These are phyloP conservation scores for Metarhizium rileyi DNA, from an alignment of 2,329 filamentous ascomycete species.

Conservation along the genomic window DNA sequence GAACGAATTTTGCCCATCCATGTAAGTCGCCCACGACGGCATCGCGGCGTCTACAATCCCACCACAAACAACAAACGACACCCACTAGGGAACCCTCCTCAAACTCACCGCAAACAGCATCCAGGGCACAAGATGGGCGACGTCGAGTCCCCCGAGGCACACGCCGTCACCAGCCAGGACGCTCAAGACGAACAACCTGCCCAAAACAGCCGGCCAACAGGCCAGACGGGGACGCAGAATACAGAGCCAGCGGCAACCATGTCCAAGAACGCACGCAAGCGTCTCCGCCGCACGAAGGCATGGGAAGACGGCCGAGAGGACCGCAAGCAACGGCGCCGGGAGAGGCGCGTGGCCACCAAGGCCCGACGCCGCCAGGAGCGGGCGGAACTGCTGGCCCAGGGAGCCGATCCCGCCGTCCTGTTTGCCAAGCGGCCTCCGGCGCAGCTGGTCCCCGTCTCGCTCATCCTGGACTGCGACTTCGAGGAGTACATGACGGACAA, in stretches of 20 bases:
- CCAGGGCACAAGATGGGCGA: too few species aligned
- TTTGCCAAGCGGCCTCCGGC: conserved; percentile 25
- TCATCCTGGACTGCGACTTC: conserved; percentile 88
- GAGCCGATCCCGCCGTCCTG: conserved; percentile 28
- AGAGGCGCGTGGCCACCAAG: conserved; percentile 40
- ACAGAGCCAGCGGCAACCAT: conserved; percentile 25
- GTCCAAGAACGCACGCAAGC: conserved; percentile 84
- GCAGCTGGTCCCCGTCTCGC: conserved; percentile 60
- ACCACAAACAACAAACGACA: too few species aligned
- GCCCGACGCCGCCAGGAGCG: conserved; percentile 40
- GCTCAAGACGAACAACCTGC: neutral
- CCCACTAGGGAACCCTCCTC: too few species aligned
- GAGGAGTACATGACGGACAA: conserved; percentile 82
- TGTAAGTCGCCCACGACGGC: too few species aligned
- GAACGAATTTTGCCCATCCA: too few species aligned
- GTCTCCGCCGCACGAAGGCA: conserved; percentile 57
- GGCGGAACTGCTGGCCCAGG: conserved; percentile 38
- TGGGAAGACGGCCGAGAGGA: conserved; percentile 66
- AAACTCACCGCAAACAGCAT: too few species aligned
- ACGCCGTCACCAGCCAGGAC: neutral
- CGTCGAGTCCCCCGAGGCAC: neutral
- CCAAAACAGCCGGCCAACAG: neutral
- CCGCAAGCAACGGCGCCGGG: conserved; percentile 43
- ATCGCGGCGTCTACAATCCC: too few species aligned
- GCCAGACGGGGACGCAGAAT: neutral